Base-by-base conservation (phyloP, 441 rosid genomes). In the California macrophylla region DNA sequence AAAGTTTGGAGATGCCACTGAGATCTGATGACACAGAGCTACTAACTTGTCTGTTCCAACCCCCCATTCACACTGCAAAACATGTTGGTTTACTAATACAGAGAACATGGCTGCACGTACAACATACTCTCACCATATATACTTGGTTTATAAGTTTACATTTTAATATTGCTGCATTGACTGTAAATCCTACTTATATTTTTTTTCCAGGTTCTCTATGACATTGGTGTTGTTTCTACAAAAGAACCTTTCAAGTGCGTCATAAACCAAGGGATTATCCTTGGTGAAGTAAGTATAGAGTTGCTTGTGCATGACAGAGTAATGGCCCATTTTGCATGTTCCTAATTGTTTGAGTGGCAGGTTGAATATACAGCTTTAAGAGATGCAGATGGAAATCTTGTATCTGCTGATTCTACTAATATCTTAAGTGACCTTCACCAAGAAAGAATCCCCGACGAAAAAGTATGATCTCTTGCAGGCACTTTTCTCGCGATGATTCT, bases 181-280 rank as follows among this genome's bases (percentile, higher is more conserved):
- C 52, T 0, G 20, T 13, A 45, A 45, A 40, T n/a, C 52, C 52
- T 45, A 2, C 18, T 45, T 3, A 45, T n/a, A 45, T 56, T 10
- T 56, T 16, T 54, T 54, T 79, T 70, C 60, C 83, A 93, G 98
- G 95, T 93, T 78, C 92, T 93, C 56, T 88, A 87, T 76, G 98
- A 93, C 77, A 88, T 93, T 28, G 97, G 96, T 72, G 82, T 87
- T 76, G 97, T 91, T 63, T 89, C 98, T 13, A 88, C 96, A 6
- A 87, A 84, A 79, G 98, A 93, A 80, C 98, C 98, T 26, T 91
- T 93, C 87, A 86, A 89, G 78, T 89, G 97, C 77, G 97, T 93
- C 72, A 93, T 93, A 83, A 93, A 93, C 80, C 97, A 91, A 82
- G 98, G 98, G 78, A 87, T 93, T 77, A 89, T 93, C 80, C 98